Percentiles rank a stretch among this genome's conserved stretches.
These are phyloP conservation scores for Rhizopogon salebrosus DNA, from an alignment of 768 basidiomycete species.

Conservation along the genomic window DNA sequence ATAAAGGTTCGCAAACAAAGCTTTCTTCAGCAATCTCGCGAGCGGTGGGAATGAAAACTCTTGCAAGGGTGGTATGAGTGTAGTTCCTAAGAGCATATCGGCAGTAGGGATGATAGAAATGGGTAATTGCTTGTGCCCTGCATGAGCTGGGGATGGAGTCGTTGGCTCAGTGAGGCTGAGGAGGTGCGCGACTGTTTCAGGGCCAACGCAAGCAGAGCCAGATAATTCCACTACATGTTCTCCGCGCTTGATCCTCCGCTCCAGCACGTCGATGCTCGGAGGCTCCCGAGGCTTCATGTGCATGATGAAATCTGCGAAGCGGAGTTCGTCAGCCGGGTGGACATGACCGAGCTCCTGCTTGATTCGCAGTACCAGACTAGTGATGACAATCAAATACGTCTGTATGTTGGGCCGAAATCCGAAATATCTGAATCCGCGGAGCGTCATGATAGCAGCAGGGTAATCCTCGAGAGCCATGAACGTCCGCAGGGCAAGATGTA, in stretches of 20 bases:
- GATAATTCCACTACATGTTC: background rate
- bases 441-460: constrained; percentile 36
- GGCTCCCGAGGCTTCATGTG: constrained; percentile 18
- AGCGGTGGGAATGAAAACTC: constrained; percentile 18
- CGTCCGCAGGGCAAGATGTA: constrained; percentile 39
- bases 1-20: constrained; percentile 15
- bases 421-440: constrained; percentile 28
- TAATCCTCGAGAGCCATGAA: constrained; percentile 44
- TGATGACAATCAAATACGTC: constrained; percentile 37
- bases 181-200: constrained; percentile 16
- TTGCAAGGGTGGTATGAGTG: background rate
- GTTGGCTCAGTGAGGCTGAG: constrained; percentile 11
- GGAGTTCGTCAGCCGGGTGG: constrained; percentile 3
- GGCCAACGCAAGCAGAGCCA: constrained; percentile 8
- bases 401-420: constrained; percentile 27
- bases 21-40: constrained; percentile 16
- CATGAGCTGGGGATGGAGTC: background rate
- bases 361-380: constrained; percentile 31
- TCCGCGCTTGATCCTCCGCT: constrained; percentile 9
- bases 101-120: constrained; percentile 8
- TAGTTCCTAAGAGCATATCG: constrained; percentile 13
- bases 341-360: constrained; percentile 14
- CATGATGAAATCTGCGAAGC: constrained; percentile 20
- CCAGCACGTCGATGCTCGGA: constrained; percentile 9
- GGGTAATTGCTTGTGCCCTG: background rate